Evolutionary conservation across 116 monocot species (phyloP).

Genomic region (Dioscorea cayenensis): DNA sequence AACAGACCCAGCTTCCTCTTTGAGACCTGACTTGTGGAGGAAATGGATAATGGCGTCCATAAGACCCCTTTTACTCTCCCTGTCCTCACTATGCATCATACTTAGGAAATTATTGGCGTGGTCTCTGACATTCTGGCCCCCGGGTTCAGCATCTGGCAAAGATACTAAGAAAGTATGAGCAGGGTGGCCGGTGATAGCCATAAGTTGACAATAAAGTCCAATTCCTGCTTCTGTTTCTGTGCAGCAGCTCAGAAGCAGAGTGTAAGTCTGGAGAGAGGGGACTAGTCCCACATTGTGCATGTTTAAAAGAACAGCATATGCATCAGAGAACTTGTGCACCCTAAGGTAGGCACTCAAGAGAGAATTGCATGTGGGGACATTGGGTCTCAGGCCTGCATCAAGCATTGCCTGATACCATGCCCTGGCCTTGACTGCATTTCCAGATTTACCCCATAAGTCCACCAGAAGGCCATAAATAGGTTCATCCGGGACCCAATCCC

Average conservation of each 20-base stretch:
- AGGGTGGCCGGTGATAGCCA: slow-evolving; percentile 84
- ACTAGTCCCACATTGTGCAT: slow-evolving; percentile 62
- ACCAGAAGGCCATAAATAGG: slow-evolving; percentile 86
- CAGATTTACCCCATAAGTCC: slow-evolving; percentile 94
- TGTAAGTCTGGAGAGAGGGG: slow-evolving; percentile 92
- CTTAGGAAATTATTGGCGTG: slow-evolving; percentile 72
- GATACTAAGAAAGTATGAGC: slow-evolving; percentile 67
- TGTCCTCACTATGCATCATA: slow-evolving; percentile 81
- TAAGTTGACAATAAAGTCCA: slow-evolving; percentile 48
- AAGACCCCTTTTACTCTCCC: slow-evolving; percentile 92
- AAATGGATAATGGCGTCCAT: slow-evolving; percentile 91
- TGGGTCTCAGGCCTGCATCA: slow-evolving; percentile 68
- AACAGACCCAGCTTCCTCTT: slow-evolving; percentile 88
- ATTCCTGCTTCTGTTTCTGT: slow-evolving; percentile 39
- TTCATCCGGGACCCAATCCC: slow-evolving; percentile 81
- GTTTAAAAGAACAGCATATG: slow-evolving; percentile 47
- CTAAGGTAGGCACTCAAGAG: slow-evolving; percentile 79
- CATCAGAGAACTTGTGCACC: slow-evolving; percentile 56
- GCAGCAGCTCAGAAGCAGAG: slow-evolving; percentile 82
- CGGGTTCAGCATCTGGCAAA: slow-evolving; percentile 75
- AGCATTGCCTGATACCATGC: slow-evolving; percentile 86
- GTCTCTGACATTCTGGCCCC: slow-evolving; percentile 67
- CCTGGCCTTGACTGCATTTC: slow-evolving; percentile 68
- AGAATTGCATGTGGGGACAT: slow-evolving; percentile 92
- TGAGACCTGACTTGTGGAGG: slow-evolving; percentile 84